A percentile compares a stretch with the other conserved stretches of the same genome.
Evolutionary conservation across 1,284 basidiomycete species (phyloP).

Genomic region (Trichosporon sp.): DNA sequence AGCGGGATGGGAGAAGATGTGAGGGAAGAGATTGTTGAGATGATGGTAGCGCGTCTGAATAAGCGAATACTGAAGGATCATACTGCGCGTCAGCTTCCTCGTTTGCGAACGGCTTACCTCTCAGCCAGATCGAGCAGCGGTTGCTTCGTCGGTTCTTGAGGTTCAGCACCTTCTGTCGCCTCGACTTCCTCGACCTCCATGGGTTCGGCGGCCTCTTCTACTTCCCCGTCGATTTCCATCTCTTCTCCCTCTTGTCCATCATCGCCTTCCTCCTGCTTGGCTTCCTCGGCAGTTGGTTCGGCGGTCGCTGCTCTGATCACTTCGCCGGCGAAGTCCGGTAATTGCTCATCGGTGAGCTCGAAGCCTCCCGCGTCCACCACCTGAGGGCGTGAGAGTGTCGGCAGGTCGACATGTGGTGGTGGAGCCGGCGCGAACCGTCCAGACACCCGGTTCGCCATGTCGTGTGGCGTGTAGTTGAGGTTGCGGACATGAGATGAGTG

Average conservation of each 20-base stretch:
- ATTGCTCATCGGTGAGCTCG: constrained; percentile 46
- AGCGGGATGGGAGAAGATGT: constrained; percentile 50
- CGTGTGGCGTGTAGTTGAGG: neutral
- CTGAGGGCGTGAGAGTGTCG: constrained; percentile 41
- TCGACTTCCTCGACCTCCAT: constrained; percentile 25
- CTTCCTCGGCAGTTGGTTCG: constrained; percentile 17
- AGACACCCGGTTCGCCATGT: constrained; percentile 29
- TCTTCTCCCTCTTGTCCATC: constrained; percentile 21
- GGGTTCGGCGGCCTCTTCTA: constrained; percentile 17
- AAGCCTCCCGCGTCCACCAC: constrained; percentile 41
- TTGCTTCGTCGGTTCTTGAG: constrained; percentile 28
- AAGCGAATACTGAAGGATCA: constrained; percentile 48
- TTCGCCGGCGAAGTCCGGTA: constrained; percentile 47
- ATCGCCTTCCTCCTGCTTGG: constrained; percentile 19
- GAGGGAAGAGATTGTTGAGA: constrained; percentile 48
- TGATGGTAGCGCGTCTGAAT: constrained; percentile 48
- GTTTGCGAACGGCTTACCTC: constrained; percentile 36
- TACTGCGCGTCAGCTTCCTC: constrained; percentile 30
- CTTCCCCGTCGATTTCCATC: constrained; percentile 16
- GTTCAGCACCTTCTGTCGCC: constrained; percentile 25
- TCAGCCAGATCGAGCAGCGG: constrained; percentile 44
- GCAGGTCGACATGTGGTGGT: constrained; percentile 39
- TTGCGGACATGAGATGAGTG: constrained; percentile 14
- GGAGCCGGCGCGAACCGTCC: constrained; percentile 28
- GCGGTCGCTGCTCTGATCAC: neutral